Conservation (phyloP, 768 basidiomycete genomes). For the Plicaturopsis crispa region DNA sequence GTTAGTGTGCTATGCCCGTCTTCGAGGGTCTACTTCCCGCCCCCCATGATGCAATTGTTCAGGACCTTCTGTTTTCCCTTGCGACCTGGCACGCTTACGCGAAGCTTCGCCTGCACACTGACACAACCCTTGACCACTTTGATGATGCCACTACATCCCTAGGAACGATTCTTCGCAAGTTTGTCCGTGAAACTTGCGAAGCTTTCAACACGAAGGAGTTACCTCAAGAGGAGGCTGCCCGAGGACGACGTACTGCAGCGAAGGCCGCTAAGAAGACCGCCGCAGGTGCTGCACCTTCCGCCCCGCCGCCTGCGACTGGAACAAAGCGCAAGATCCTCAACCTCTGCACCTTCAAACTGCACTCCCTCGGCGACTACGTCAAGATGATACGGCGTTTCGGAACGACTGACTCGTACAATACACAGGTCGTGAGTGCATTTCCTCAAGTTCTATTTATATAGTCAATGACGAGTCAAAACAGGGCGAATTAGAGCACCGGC, state of each 20-base stretch:
- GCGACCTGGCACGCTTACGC: constrained; percentile 13
- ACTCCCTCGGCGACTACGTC: constrained; percentile 26
- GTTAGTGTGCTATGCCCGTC: constrained; percentile 17
- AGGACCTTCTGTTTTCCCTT: constrained; percentile 10
- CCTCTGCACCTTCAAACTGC: constrained; percentile 25
- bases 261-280: neutral
- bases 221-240: neutral
- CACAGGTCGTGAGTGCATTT: constrained; percentile 20
- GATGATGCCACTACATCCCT: constrained; percentile 7
- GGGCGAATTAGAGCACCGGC: constrained; percentile 30
- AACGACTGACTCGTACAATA: constrained; percentile 27
- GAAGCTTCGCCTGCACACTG: constrained; percentile 14
- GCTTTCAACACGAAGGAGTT: constrained; percentile 16
- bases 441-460: constrained; percentile 1
- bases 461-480: constrained; percentile 7
- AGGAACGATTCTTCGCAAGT: constrained; percentile 12
- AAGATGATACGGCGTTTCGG: constrained; percentile 19
- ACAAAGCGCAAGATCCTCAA: constrained; percentile 16
- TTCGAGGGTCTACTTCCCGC: constrained; percentile 26
- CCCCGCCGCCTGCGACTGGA: neutral
- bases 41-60: constrained; percentile 7
- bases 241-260: neutral
- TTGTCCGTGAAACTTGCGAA: constrained; percentile 12
- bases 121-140: neutral
- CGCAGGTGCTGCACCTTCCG: neutral